Evolutionary conservation across 2,329 filamentous ascomycete genomes (phyloP).

Genomic region (Gremmenia infestans): DNA sequence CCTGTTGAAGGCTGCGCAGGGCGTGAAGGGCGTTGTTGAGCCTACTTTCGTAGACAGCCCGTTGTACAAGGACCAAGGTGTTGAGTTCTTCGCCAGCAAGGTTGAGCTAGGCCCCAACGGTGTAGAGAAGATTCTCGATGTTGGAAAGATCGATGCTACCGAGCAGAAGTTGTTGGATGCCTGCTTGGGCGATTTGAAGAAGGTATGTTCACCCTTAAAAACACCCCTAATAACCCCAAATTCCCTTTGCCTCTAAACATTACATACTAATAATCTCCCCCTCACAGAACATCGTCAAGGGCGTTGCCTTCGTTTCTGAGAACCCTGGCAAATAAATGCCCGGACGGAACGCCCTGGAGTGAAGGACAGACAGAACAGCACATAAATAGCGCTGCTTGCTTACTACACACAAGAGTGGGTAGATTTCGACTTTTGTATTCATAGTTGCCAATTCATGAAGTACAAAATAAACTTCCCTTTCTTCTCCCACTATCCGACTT

Average conservation of each 20-base stretch:
- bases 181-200: constrained; percentile 77
- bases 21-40: constrained; percentile 93
- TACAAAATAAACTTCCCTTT: neutral
- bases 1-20: constrained; percentile 85
- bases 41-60: constrained; percentile 96
- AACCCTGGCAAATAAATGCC: constrained; percentile 55
- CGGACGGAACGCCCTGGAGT: neutral
- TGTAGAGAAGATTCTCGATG: constrained; percentile 85
- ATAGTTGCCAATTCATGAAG: neutral
- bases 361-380: neutral
- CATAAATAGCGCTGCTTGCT: neutral
- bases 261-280: constrained; percentile 28
- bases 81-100: constrained; percentile 93
- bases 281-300: constrained; percentile 85
- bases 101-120: constrained; percentile 96
- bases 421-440: neutral
- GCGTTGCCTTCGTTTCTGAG: constrained; percentile 54
- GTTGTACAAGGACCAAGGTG: constrained; percentile 96
- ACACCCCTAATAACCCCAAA: neutral
- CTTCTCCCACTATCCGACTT: neutral
- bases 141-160: constrained; percentile 77
- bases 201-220: constrained; percentile 31
- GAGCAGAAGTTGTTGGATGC: constrained; percentile 90
- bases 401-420: neutral
- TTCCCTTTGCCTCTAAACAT: neutral